A percentile compares a stretch with the other conserved stretches of the same genome.
phyloP scores from a whole-genome alignment of 2,329 filamentous ascomycete species.

The Pseudogymnoascus sp. region DNA sequence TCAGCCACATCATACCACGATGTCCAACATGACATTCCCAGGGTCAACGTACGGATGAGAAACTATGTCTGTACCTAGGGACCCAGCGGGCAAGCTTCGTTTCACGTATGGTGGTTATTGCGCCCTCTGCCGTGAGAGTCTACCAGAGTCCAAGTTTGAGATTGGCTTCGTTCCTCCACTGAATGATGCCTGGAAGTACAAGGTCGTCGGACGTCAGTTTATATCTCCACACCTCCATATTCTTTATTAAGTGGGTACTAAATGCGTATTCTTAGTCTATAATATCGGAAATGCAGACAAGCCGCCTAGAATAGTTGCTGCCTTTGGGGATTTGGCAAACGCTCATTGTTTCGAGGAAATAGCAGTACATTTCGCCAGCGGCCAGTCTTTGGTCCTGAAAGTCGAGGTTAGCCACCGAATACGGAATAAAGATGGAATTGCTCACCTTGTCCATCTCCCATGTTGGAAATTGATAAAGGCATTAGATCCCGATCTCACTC shows the following conservation, averaged over 20 bases:
- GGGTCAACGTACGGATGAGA: background rate
- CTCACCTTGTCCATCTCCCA: slow-evolving; percentile 5
- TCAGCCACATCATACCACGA: background rate
- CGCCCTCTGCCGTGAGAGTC: background rate
- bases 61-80: background rate
- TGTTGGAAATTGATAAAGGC: slow-evolving; percentile 2
- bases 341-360: background rate
- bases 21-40: background rate
- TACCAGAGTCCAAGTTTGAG: background rate
- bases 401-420: background rate
- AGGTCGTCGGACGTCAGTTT: slow-evolving; percentile 6
- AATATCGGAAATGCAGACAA: background rate
- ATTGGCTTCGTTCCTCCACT: background rate
- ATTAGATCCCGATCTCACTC: background rate
- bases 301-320: background rate
- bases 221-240: background rate
- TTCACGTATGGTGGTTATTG: background rate
- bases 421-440: background rate
- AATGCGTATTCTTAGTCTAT: background rate
- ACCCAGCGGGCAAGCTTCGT: background rate
- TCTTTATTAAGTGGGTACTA: background rate
- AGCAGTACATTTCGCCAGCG: background rate
- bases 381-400: background rate
- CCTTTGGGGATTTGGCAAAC: background rate
- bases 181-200: slow-evolving; percentile 3